A percentile compares a stretch with the other conserved stretches of the same genome.
Evolutionary conservation across 2,329 filamentous ascomycete genomes (phyloP).

Genomic region (Blastomyces emzantsi): DNA sequence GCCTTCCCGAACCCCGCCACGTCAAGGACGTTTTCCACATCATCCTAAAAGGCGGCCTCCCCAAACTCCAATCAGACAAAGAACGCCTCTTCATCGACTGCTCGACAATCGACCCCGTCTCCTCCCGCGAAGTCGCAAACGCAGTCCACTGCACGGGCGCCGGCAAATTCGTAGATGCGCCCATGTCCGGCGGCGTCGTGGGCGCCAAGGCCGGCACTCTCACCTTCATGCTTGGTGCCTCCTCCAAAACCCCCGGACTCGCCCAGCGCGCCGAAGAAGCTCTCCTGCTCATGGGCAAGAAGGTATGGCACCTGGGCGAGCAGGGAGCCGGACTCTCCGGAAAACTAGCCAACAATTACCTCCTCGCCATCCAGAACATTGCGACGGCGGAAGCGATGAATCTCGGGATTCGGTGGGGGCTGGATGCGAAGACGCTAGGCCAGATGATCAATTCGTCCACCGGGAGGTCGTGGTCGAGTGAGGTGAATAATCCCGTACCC

Average conservation of each 20-base stretch:
- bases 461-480: conserved; percentile 91
- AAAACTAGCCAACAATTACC: conserved; percentile 96
- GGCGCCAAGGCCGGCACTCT: conserved; percentile 79
- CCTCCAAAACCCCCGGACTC: conserved; percentile 38
- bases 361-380: conserved; percentile 87
- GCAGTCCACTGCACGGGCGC: conserved; percentile 57
- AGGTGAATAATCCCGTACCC: conserved; percentile 89
- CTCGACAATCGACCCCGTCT: conserved; percentile 88
- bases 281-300: conserved; percentile 74
- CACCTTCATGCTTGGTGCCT: conserved; percentile 89
- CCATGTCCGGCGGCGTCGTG: conserved; percentile 94
- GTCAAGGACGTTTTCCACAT: conserved; percentile 73
- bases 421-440: conserved; percentile 59
- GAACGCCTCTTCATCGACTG: conserved; percentile 85
- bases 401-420: conserved; percentile 53
- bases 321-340: conserved; percentile 81
- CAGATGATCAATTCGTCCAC: conserved; percentile 89
- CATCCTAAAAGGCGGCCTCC: conserved; percentile 56
- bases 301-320: conserved; percentile 73
- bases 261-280: conserved; percentile 58
- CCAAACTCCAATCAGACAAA: conserved; percentile 37
- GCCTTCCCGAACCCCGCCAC: conserved; percentile 79
- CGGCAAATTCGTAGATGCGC: conserved; percentile 82
- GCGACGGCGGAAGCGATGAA: conserved; percentile 60
- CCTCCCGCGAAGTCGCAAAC: conserved; percentile 68